Percentiles rank a stretch among this genome's conserved stretches.
These are phyloP conservation scores for Cantharellus cinnabarinus DNA, from an alignment of 768 basidiomycete species.

Conservation along the genomic window DNA sequence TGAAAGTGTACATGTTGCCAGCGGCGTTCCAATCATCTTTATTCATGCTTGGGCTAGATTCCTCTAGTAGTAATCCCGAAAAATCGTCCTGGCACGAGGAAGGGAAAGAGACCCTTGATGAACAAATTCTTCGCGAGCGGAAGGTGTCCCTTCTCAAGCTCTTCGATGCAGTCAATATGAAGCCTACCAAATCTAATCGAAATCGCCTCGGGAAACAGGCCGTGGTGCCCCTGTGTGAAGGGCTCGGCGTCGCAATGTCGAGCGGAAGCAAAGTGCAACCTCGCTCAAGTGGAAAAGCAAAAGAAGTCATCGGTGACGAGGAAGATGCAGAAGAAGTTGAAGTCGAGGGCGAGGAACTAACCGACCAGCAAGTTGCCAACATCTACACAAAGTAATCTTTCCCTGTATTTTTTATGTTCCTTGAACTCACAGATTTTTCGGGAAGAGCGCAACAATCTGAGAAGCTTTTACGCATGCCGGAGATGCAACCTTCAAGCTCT, in stretches of 20 bases:
- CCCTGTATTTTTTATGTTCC: not conserved
- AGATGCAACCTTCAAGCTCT: slow-evolving; percentile 61
- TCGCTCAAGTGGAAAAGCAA: slow-evolving; percentile 20
- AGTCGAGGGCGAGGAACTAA: slow-evolving; percentile 55
- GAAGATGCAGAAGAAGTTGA: slow-evolving; percentile 67
- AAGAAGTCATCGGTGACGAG: slow-evolving; percentile 57
- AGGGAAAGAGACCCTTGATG: slow-evolving; percentile 59
- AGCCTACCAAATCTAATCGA: slow-evolving; percentile 24
- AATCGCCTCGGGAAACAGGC: slow-evolving; percentile 21
- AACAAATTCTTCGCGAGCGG: slow-evolving; percentile 58
- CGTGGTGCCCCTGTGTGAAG: slow-evolving; percentile 13
- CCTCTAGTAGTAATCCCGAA: not conserved
- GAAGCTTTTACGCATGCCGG: slow-evolving; percentile 31
- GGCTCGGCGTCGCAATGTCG: slow-evolving; percentile 12
- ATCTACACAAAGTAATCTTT: slow-evolving; percentile 60
- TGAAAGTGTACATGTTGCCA: slow-evolving; percentile 47
- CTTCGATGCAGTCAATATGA: slow-evolving; percentile 53
- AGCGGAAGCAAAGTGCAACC: slow-evolving; percentile 13
- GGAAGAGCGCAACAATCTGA: slow-evolving; percentile 41
- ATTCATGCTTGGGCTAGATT: not conserved
- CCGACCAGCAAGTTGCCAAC: slow-evolving; percentile 55
- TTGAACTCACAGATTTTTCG: not conserved
- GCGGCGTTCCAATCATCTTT: slow-evolving; percentile 37
- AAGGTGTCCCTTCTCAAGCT: slow-evolving; percentile 54
- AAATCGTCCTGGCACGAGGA: slow-evolving; percentile 30